Base-by-base conservation (phyloP, 371 early-diverging fungal genomes). In the Mortierella sp. region DNA sequence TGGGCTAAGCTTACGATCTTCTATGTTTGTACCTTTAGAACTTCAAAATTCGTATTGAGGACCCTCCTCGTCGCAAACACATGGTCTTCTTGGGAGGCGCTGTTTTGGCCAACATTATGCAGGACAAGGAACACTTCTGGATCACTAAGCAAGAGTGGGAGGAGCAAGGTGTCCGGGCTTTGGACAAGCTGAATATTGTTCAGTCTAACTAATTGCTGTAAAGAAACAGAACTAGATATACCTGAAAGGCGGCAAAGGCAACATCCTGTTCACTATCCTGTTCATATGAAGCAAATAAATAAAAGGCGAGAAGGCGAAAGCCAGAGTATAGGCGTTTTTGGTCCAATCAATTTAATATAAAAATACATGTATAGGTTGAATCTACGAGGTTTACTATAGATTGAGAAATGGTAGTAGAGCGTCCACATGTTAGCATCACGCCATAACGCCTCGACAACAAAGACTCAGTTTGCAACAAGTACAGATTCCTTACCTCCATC, bases 81-180 rank as follows among this genome's bases (percentile, higher is more conserved):
- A 96, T 97, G 94, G 99, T 99, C 12, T 99, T 97, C 88, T 86
- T 97, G 66, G 99, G 99, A 83, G 99, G 99, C 49, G 97, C 99
- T 65, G 98, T 99, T 20, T 88, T 99, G 74, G 98, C 97, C 54
- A 95, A 97, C 77, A 94, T 98, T 66, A 95, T 97, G 96, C 96
- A 97, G 87, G 88, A 96, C 86, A 94, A 94, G 72, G 95, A 95
- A 55, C 80, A 87, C 8, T 94, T 96, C 87, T 99, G 99, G 99
- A 92, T 99, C 51, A 91, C 97, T 45, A 96, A 94, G 86, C 86
- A 89, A 77, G 99, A 99, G 76, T 98, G 96, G 96, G 94, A 94
- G 47, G 99, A 98, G 84, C 89, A 93, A 75, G 99, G 99, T 59
- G 87, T 90, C 26, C 87, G 92, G 70, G 90, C 95, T 30, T 85